These are phyloP conservation scores for Fusarium tjaetaba DNA, from an alignment of 2,329 filamentous ascomycete genomes.

Conservation along the genomic window DNA sequence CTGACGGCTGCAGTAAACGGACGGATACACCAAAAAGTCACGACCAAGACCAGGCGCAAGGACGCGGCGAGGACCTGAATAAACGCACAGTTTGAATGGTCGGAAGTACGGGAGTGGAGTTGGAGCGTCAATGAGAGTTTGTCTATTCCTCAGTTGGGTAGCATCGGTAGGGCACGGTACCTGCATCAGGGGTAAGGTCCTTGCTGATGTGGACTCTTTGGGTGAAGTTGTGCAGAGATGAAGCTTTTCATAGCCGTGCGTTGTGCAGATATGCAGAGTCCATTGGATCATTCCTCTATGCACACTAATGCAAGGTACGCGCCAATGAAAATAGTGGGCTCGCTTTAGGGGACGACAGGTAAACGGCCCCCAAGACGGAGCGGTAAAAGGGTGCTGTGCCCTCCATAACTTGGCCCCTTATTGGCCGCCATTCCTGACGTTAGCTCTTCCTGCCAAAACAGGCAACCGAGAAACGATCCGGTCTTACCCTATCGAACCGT, in stretches of 20 bases:
- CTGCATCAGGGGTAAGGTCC: constrained; percentile 29
- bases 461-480: constrained; percentile 33
- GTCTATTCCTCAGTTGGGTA: constrained; percentile 26
- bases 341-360: constrained; percentile 21
- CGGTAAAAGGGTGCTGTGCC: constrained; percentile 20
- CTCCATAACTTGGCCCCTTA: constrained; percentile 13
- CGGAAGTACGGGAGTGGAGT: constrained; percentile 28
- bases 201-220: constrained; percentile 8
- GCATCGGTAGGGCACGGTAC: constrained; percentile 32
- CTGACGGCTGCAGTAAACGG: constrained; percentile 26
- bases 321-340: constrained; percentile 24
- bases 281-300: constrained; percentile 9
- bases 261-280: constrained; percentile 10
- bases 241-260: constrained; percentile 9
- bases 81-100: constrained; percentile 24
- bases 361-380: constrained; percentile 37
- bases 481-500: constrained; percentile 30
- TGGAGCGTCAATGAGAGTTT: constrained; percentile 30
- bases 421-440: constrained; percentile 20
- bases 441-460: constrained; percentile 27
- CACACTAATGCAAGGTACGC: constrained; percentile 44
- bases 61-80: constrained; percentile 37
- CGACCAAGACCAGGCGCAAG: constrained; percentile 42
- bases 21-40: constrained; percentile 14
- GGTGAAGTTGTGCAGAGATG: constrained; percentile 8